Base-by-base conservation (phyloP, 2,329 filamentous ascomycete genomes). In the Talaromyces sp. region DNA sequence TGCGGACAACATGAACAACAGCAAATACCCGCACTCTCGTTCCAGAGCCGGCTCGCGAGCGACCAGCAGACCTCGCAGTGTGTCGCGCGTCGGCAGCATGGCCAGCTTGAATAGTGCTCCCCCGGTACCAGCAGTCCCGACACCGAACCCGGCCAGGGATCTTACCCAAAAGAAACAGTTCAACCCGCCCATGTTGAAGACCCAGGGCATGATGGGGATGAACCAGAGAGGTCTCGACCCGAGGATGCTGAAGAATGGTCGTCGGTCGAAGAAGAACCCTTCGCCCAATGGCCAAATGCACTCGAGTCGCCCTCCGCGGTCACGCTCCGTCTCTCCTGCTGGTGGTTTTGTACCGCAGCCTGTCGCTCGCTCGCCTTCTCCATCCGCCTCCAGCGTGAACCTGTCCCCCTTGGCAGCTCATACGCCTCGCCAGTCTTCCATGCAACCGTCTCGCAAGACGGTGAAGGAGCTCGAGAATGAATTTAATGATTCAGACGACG, bases 401-500 rank as follows among this genome's bases (percentile, higher is more conserved):
- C 40, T 72, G 67, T 61, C 75, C 27, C 61, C 61, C 31, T 34
- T 56, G 23, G 65, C 69, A 52, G 68, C 72, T 16, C 75, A 75
- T 64, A 65, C 64, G 42, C 59, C 61, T 36, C 56, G 51, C 44
- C 57, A 52, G 4, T 30, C 56, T 33, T 62, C 77, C 16, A 76
- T 77, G 74, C 78, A 80, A 63, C 76, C 75, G 8, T 40, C 74
- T 68, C 75, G 79, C 60, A 82, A 81, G 65, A 75, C 78, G 3
- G 63, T 79, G n/a, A 76, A 79, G 64, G 79, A 82, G 51, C 62
- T 82, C 28, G 80, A 82, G 65, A 78, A 76, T 18, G 80, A 82
- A 69, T 82, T 80, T 59, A 74, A 82, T 65, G 80, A 82, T 63
- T 81, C 78, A 1, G 80, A 82, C 61, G 80, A 82, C 55, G 80